Evolutionary conservation across 345 rosid genomes (phyloP).

Genomic region (Cardamine chenopodiifolia): DNA sequence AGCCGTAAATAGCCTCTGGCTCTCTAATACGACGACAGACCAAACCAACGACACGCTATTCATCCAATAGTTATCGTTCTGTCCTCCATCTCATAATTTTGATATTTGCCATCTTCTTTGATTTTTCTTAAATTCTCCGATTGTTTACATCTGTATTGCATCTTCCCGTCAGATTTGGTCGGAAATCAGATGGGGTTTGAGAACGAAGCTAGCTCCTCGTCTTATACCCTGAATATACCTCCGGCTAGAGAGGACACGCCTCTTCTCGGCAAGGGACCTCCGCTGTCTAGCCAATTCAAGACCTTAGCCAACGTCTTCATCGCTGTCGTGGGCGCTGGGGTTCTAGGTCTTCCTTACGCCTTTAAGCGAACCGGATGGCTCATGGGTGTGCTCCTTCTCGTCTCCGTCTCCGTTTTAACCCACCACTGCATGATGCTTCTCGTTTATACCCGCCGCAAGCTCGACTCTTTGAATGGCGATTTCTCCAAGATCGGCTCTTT

Average conservation of each 20-base stretch:
- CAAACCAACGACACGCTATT: constrained; percentile 23
- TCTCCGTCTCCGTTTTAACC: constrained; percentile 60
- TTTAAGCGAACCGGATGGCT: constrained; percentile 93
- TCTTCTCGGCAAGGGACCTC: constrained; percentile 50
- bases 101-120: background rate
- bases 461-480: constrained; percentile 49
- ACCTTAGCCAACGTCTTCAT: constrained; percentile 93
- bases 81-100: constrained; percentile 6
- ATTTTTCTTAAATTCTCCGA: background rate
- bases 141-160: background rate
- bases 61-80: constrained; percentile 13
- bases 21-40: background rate
- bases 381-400: constrained; percentile 65
- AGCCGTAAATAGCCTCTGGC: background rate
- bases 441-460: constrained; percentile 74
- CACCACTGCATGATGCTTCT: constrained; percentile 82
- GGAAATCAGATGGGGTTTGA: constrained; percentile 48
- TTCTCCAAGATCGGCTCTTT: constrained; percentile 60
- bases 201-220: constrained; percentile 53
- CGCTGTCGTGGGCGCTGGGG: constrained; percentile 85
- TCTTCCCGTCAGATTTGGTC: background rate
- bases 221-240: constrained; percentile 35
- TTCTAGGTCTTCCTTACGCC: constrained; percentile 84
- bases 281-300: constrained; percentile 66
- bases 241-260: constrained; percentile 68